Evolutionary conservation across 1,139 yeast genomes (phyloP).

Genomic region (Suhomyces atakaporum): DNA sequence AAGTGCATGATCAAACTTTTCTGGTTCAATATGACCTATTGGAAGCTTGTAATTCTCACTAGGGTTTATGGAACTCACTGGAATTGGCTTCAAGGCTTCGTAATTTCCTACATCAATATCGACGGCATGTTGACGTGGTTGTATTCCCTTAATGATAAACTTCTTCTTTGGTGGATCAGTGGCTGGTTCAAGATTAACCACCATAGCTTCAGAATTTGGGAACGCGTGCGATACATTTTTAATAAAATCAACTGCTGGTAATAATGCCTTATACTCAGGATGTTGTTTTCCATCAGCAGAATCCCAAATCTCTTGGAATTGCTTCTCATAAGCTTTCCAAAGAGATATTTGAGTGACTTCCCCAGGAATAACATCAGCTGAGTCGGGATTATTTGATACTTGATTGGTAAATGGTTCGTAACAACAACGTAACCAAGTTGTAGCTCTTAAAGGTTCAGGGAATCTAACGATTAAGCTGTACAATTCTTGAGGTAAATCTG

Average conservation of each 20-base stretch:
- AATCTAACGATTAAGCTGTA: slow-evolving; percentile 61
- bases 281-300: slow-evolving; percentile 31
- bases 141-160: slow-evolving; percentile 88
- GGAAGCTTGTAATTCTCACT: slow-evolving; percentile 27
- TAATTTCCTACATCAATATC: slow-evolving; percentile 47
- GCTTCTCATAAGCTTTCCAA: slow-evolving; percentile 94
- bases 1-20: slow-evolving; percentile 35
- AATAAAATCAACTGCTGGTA: slow-evolving; percentile 96
- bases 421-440: slow-evolving; percentile 92
- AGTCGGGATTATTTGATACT: slow-evolving; percentile 25
- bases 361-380: slow-evolving; percentile 43
- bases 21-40: slow-evolving; percentile 41
- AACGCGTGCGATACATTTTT: slow-evolving; percentile 91
- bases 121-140: slow-evolving; percentile 48
- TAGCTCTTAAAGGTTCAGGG: slow-evolving; percentile 89
- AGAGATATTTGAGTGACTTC: slow-evolving; percentile 94
- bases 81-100: slow-evolving; percentile 39
- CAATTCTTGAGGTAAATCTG: slow-evolving; percentile 59
- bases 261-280: slow-evolving; percentile 56
- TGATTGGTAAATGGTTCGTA: slow-evolving; percentile 59
- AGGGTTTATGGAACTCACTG: slow-evolving; percentile 13
- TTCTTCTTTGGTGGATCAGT: slow-evolving; percentile 58
- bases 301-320: slow-evolving; percentile 55
- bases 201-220: slow-evolving; percentile 93
- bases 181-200: slow-evolving; percentile 57